Percentiles rank a stretch among this genome's conserved stretches.
Conservation (phyloP, 805 yeast genomes). For the Candida qinlingensis region DNA sequence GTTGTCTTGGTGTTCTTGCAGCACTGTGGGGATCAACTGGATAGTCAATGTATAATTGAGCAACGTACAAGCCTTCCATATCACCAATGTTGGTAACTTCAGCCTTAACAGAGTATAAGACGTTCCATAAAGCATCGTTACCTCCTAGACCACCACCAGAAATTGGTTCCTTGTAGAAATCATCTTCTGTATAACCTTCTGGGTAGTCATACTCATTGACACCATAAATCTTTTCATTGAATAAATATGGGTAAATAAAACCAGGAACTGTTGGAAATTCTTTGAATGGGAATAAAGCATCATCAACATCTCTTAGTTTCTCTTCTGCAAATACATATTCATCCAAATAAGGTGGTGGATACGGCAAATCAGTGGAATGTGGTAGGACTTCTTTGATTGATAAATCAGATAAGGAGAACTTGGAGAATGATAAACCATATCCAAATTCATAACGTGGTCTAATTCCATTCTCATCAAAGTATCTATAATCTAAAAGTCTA, state of each 20-base stretch:
- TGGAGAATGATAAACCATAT: constrained; percentile 7
- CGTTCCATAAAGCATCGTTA: constrained; percentile 55
- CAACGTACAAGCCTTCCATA: constrained; percentile 41
- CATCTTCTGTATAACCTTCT: constrained; percentile 30
- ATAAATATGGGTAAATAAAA: constrained; percentile 49
- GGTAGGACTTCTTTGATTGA: constrained; percentile 36
- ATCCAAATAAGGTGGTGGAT: constrained; percentile 42
- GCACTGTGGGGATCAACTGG: constrained; percentile 30
- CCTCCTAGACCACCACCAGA: constrained; percentile 53
- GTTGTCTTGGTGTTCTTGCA: constrained; percentile 45
- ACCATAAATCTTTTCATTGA: constrained; percentile 27
- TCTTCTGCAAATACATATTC: constrained; percentile 37
- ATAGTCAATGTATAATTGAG: constrained; percentile 48
- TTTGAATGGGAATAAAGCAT: constrained; percentile 47
- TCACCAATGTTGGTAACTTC: constrained; percentile 44
- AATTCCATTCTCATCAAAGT: constrained; percentile 50
- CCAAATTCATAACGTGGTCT: constrained; percentile 60
- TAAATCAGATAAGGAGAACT: constrained; percentile 22
- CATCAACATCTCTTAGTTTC: constrained; percentile 48
- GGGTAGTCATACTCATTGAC: constrained; percentile 31
- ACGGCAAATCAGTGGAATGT: constrained; percentile 41
- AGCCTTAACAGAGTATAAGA: constrained; percentile 40
- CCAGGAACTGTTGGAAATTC: constrained; percentile 51
- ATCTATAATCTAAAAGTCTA: constrained; percentile 47
- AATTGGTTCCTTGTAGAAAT: constrained; percentile 24